Evolutionary conservation across 129 eudicot species (phyloP).

Genomic region (Sambucus nigra): DNA sequence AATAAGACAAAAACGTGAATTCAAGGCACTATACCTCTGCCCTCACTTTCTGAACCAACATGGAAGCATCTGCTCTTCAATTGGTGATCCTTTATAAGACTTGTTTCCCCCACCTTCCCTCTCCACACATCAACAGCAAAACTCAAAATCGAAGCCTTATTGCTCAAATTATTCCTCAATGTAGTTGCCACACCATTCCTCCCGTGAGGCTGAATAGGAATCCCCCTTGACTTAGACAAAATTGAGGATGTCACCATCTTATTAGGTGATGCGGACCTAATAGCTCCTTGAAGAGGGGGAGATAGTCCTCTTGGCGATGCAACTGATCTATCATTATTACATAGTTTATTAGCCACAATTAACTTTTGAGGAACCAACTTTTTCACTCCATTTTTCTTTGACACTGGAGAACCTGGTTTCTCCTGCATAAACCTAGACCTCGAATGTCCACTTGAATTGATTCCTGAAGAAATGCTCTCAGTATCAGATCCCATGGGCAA

Average conservation of each 20-base stretch:
- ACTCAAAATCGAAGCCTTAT: slow-evolving; percentile 49
- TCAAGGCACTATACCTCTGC: slow-evolving; percentile 48
- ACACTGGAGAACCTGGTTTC: slow-evolving; percentile 47
- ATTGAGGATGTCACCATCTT: slow-evolving; percentile 26
- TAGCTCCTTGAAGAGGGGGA: slow-evolving; percentile 55
- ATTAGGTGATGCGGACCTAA: slow-evolving; percentile 54
- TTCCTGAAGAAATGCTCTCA: slow-evolving; percentile 58
- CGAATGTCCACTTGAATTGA: slow-evolving; percentile 28
- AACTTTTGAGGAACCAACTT: too few species aligned
- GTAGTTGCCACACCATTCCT: slow-evolving; percentile 26
- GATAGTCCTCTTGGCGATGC: slow-evolving; percentile 40
- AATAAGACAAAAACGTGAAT: background rate
- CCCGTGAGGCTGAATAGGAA: slow-evolving; percentile 48
- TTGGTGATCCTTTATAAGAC: slow-evolving; percentile 59
- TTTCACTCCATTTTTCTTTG: slow-evolving; percentile 19
- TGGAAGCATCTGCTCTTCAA: slow-evolving; percentile 60
- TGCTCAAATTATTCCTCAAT: slow-evolving; percentile 22
- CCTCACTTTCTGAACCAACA: slow-evolving; percentile 36
- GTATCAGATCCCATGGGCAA: slow-evolving; percentile 39
- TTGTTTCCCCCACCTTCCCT: slow-evolving; percentile 71
- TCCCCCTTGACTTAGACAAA: slow-evolving; percentile 37
- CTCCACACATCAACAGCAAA: slow-evolving; percentile 68
- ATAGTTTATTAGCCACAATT: slow-evolving; percentile 23
- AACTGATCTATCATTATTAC: slow-evolving; percentile 28
- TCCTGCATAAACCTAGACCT: slow-evolving; percentile 74